These are phyloP conservation scores for Phytophthora megakarya DNA, from an alignment of 352 stramenopile species.

Conservation along the genomic window DNA sequence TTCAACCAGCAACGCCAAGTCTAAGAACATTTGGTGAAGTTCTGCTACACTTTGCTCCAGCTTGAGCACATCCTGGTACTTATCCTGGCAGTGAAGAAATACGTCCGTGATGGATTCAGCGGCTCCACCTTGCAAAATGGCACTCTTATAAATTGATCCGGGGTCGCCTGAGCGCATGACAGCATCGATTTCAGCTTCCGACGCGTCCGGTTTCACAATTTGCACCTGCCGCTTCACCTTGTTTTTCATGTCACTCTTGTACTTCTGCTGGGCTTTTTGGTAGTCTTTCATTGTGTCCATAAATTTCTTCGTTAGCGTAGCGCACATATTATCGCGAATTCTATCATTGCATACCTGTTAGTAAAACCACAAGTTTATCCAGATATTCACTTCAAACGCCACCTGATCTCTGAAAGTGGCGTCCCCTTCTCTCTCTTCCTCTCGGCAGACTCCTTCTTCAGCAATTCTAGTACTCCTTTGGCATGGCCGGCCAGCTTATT, in stretches of 20 bases:
- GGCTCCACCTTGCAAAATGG: constrained; percentile 75
- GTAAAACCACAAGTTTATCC: neutral
- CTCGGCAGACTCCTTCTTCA: constrained; percentile 96
- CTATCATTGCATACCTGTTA: constrained; percentile 33
- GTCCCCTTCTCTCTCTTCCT: constrained; percentile 91
- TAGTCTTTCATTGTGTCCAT: constrained; percentile 99
- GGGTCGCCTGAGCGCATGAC: constrained; percentile 92
- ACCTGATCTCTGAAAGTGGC: constrained; percentile 72
- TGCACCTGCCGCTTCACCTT: constrained; percentile 98
- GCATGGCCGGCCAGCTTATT: constrained; percentile 92
- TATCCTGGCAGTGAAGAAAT: constrained; percentile 96
- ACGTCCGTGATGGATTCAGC: constrained; percentile 89
- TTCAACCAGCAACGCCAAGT: constrained; percentile 97
- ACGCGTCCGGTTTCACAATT: constrained; percentile 98
- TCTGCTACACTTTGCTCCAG: constrained; percentile 97
- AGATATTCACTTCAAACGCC: neutral
- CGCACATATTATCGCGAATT: constrained; percentile 97
- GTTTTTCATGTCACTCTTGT: constrained; percentile 98
- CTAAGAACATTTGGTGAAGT: constrained; percentile 99
- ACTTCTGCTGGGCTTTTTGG: constrained; percentile 97
- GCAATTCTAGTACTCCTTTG: constrained; percentile 83
- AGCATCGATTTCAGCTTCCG: constrained; percentile 96
- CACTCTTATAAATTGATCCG: constrained; percentile 86
- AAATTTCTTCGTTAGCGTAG: constrained; percentile 98
- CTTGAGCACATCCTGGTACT: constrained; percentile 97